Evolutionary conservation across 2,329 filamentous ascomycete species (phyloP), one percentile per base, ranked within the genome.

Genomic region (Exophiala alcalophila): DNA sequence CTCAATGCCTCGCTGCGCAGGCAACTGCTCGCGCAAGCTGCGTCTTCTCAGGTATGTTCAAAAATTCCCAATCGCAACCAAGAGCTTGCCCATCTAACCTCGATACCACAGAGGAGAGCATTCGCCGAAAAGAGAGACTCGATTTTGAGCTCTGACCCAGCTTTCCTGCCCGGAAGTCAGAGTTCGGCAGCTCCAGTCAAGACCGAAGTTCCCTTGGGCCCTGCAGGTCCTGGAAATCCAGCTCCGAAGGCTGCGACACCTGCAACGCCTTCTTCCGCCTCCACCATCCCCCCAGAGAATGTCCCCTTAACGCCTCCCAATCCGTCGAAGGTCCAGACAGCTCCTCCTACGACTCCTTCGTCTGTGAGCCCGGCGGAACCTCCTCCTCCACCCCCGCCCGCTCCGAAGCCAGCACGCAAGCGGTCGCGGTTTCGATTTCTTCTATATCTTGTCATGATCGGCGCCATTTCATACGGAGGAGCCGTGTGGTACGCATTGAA

Each of bases 401-500:
- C 60, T 60, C 51, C 67, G 64, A 59, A 63, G 36, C 55, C 60
- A 45, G 60, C 70, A 20, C 80, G 73, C 72, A 85, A 78, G 72
- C 81, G 62, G 73, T 78, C 86, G 52, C 80, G 85, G 45, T 78
- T 86, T 58, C 83, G 83, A 62, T 83, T 89, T 61, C 69, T 96
- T 44, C 69, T 90, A 54, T 86, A 85, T 40, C 67, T 96, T 34
- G 70, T 90, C 50, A 67, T 95, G 30, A 77, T 96, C 19, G 81
- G 85, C 18, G 80, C 80, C 4, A 67, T 94, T 30, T 82, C 84
- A 26, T 98, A 95, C 59, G 86, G 78, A 42, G 89, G 89, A 53
- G 89, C 91, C 55, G 83, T 96, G 41, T 95, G 86, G 74, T 92
- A 94, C 67, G 91, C 92, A 41, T 81, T 94, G 53, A 77, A 92